Evolutionary conservation across 129 eudicot genomes (phyloP).

Genomic region (Glebionis coronaria): DNA sequence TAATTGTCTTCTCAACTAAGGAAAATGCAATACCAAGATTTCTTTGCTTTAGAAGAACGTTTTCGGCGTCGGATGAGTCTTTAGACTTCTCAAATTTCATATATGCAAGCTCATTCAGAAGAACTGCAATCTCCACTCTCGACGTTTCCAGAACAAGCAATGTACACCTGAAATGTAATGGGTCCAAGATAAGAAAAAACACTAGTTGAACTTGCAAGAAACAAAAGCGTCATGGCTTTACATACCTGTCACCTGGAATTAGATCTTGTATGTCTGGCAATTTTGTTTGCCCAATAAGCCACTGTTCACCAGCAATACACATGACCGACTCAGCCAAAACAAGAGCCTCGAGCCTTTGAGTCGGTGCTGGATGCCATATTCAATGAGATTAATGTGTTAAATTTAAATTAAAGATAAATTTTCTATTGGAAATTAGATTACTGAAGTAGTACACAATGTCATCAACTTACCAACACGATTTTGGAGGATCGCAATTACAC

Average conservation of each 20-base stretch:
- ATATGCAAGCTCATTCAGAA: constrained; percentile 83
- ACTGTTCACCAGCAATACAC: constrained; percentile 69
- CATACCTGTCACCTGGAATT: constrained; percentile 77
- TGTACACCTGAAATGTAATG: constrained; percentile 61
- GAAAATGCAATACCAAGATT: constrained; percentile 70
- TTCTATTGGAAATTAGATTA: neutral
- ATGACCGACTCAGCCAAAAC: constrained; percentile 62
- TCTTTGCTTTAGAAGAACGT: constrained; percentile 48
- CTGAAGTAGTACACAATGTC: constrained; percentile 13
- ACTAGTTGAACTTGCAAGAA: constrained; percentile 20
- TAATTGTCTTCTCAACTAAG: constrained; percentile 72
- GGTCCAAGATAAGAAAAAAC: constrained; percentile 9
- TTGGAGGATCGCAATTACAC: constrained; percentile 74
- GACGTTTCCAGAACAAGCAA: constrained; percentile 89
- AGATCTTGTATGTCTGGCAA: constrained; percentile 39
- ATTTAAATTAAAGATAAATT: neutral
- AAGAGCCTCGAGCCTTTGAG: constrained; percentile 72
- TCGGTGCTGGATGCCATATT: constrained; percentile 58
- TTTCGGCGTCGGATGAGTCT: constrained; percentile 38
- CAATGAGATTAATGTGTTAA: neutral
- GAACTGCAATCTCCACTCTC: constrained; percentile 91
- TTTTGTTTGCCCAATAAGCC: constrained; percentile 63
- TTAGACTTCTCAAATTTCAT: constrained; percentile 67
- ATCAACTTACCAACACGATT: constrained; percentile 70
- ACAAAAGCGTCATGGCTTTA: neutral